phyloP scores from a whole-genome alignment of 495 filamentous ascomycete genomes.

The Friedmanniomyces endolithicus region DNA sequence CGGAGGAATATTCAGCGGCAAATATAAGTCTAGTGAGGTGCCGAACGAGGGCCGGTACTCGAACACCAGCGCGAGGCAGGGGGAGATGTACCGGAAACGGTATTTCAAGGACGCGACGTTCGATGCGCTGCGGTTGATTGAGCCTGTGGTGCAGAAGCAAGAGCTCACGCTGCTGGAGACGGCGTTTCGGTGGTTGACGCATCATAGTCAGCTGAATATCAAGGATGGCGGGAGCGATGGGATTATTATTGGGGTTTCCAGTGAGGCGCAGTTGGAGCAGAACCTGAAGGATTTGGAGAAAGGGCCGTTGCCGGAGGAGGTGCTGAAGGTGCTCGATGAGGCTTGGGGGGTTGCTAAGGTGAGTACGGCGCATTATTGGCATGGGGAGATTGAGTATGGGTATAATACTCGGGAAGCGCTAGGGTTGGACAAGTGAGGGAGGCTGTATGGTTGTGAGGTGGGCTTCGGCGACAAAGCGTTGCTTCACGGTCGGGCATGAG shows the following conservation, averaged over 20 bases:
- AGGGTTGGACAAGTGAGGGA: constrained; percentile 7
- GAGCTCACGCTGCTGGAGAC: constrained; percentile 70
- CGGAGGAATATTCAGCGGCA: constrained; percentile 74
- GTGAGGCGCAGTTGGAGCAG: constrained; percentile 55
- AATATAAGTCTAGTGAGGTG: constrained; percentile 61
- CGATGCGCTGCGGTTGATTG: constrained; percentile 56
- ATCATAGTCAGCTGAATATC: constrained; percentile 71
- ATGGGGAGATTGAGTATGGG: constrained; percentile 55
- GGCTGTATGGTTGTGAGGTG: background rate
- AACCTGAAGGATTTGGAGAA: constrained; percentile 74
- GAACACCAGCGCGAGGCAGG: constrained; percentile 37
- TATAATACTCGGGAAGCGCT: constrained; percentile 60
- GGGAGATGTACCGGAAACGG: constrained; percentile 57
- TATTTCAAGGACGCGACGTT: constrained; percentile 77
- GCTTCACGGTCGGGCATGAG: too few species aligned
- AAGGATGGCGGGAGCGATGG: constrained; percentile 59
- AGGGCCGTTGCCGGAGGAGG: constrained; percentile 74
- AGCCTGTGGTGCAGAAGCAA: constrained; percentile 61
- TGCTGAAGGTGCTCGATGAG: constrained; percentile 66
- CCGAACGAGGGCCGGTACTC: constrained; percentile 61
- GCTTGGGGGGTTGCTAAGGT: constrained; percentile 53
- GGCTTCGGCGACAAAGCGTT: too few species aligned
- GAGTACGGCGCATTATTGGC: constrained; percentile 43
- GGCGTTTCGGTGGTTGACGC: constrained; percentile 66
- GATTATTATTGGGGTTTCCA: constrained; percentile 68